Base-by-base conservation (phyloP, 345 rosid genomes). In the Bretschneidera sinensis region DNA sequence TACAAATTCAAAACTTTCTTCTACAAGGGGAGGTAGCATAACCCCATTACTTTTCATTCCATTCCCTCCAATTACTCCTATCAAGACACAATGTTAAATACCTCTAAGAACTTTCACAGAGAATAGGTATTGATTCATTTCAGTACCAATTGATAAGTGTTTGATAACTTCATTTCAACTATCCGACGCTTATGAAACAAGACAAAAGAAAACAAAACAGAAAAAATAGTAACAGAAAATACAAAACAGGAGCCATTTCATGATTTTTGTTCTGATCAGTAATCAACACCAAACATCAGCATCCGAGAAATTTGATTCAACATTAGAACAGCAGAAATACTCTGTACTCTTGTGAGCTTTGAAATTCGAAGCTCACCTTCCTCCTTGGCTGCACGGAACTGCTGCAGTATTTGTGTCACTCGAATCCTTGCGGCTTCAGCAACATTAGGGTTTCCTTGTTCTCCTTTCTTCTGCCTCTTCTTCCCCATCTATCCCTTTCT, bases 381-480 rank as follows among this genome's bases (percentile, higher is more conserved):
- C 39, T 80, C 81, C 0, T 57, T 61, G 16, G 86, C 50, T 33
- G 63, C 80, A 14, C 78, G 82, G 60, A 91, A 88, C 24, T 68
- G 60, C 16, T 80, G 75, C 24, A 88, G 88, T 21, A 76, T 43
- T 43, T 77, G 60, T n/a, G 80, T 57, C 16, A 90, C 78, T 54
- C 84, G 80, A 65, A 79, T 79, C 59, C 76, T 72, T 24, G 85
- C 65, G 54, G 82, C 76, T 80, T 88, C 97, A 23, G 72, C 61
- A 33, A 85, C 66, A 20, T 19, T 69, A 64, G 70, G 72, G 57
- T 65, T 71, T 59, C 69, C 63, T 20, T 64, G 52, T 17, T 72
- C 68, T 17, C 65, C 66, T 57, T 71, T 71, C 71, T 58, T 72
- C 54, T 48, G 58, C 17, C 45, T 55, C 65, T 65, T 74, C 74